Evolutionary conservation across 495 filamentous ascomycete genomes (phyloP), one percentile per base, ranked within the genome.

Genomic region (Neurospora sublineolata): DNA sequence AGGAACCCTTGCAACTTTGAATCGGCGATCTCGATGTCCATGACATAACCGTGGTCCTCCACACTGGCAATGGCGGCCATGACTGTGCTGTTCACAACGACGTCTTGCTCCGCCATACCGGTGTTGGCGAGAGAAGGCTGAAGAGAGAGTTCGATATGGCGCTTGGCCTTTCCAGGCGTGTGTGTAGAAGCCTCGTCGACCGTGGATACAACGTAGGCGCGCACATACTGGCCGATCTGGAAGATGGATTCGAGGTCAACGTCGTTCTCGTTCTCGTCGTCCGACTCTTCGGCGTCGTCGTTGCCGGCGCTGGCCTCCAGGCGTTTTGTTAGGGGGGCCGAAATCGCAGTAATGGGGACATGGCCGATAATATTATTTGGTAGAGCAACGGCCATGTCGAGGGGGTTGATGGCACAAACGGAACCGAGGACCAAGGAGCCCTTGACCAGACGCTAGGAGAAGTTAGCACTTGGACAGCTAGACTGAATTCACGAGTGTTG

Each of bases 351-450:
- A 52, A 99, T 87, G 60, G 96, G 88, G 9, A 97, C 88, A 80
- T 93, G 95, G 46, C 95, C 96, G 69, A 88, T 90, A 14, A 98
- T 87, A 77, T 96, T 97, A 78, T 98, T 99, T 16, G 96, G 93
- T 30, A 98, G 82, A 23, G 93, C 89, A 72, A 99, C 81, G 30
- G 88, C 86, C 72, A 99, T 82, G 78, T 97, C 91, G 72, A 91
- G 85, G 52, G 86, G 78, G 73, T 90, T 94, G 78, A 99, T 92
- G 76, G 91, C 90, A 41, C 89, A 89, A 46, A 99, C 84, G 76
- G 94, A 92, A 41, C 94, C 94, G 64, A 99, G 87, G 1, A 98
- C 88, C 75, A 97, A 81, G 39, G 93, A 91, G 67, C 95, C 95
- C 72, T 90, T 88, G 37, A 91, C 87, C 72, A 98, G 81, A 68